Percentiles rank a stretch among this genome's conserved stretches.
These are phyloP conservation scores for Xylariaceae sp. DNA, from an alignment of 2,329 filamentous ascomycete species.

Conservation along the genomic window DNA sequence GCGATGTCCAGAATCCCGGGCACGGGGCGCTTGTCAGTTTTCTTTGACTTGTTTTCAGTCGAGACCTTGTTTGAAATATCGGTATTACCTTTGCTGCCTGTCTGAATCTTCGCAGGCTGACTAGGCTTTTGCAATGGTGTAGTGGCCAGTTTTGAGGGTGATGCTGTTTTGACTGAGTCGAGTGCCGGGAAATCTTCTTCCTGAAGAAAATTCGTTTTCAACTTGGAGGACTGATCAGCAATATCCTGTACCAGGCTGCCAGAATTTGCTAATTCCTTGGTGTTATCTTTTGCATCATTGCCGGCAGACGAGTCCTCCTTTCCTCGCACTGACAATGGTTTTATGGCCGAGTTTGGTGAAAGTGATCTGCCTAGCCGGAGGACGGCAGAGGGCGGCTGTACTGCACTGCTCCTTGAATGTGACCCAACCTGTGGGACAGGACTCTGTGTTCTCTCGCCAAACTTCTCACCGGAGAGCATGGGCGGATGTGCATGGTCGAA, in stretches of 20 bases:
- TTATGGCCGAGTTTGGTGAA: slow-evolving; percentile 26
- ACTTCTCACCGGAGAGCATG: slow-evolving; percentile 21
- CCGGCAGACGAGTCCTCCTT: slow-evolving; percentile 22
- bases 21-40: slow-evolving; percentile 34
- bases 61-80: slow-evolving; percentile 24
- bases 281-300: slow-evolving; percentile 39
- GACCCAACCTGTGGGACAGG: slow-evolving; percentile 21
- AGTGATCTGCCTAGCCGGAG: slow-evolving; percentile 34
- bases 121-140: slow-evolving; percentile 32
- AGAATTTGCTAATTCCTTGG: slow-evolving; percentile 44
- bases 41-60: slow-evolving; percentile 26
- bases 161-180: slow-evolving; percentile 42
- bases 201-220: slow-evolving; percentile 42
- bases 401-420: slow-evolving; percentile 13
- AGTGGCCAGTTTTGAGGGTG: slow-evolving; percentile 33
- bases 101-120: slow-evolving; percentile 30
- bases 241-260: slow-evolving; percentile 47
- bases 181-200: slow-evolving; percentile 62
- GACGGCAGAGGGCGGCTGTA: slow-evolving; percentile 21
- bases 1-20: slow-evolving; percentile 48
- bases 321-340: slow-evolving; percentile 26
- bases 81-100: slow-evolving; percentile 29
- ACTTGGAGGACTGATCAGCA: slow-evolving; percentile 38
- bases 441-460: slow-evolving; percentile 22
- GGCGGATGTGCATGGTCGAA: slow-evolving; percentile 37